Evolutionary conservation across 805 yeast species (phyloP).

Genomic region (Candida dajiaensis): DNA sequence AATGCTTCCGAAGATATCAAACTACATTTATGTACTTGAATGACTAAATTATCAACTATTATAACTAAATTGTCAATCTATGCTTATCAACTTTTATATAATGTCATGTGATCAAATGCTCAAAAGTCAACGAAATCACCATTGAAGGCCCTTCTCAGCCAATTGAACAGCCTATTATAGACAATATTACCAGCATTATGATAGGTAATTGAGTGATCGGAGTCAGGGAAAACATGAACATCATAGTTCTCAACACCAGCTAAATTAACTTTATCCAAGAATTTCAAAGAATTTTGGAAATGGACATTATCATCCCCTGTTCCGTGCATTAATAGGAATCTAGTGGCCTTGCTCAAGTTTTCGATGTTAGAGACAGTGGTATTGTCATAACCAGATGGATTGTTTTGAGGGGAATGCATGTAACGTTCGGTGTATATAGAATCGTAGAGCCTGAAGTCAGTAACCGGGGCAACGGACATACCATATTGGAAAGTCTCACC

Average conservation of each 20-base stretch:
- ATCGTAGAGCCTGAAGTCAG: constrained; percentile 89
- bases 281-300: constrained; percentile 77
- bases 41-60: background rate
- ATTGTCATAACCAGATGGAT: constrained; percentile 53
- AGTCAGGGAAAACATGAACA: constrained; percentile 73
- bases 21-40: too few relatives aligned
- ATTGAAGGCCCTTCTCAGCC: constrained; percentile 59
- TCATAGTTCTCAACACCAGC: constrained; percentile 80
- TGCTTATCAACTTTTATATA: background rate
- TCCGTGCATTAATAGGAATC: constrained; percentile 91
- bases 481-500: constrained; percentile 80
- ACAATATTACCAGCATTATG: constrained; percentile 71
- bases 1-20: background rate
- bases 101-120: background rate
- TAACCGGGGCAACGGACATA: constrained; percentile 96
- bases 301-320: constrained; percentile 98
- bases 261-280: constrained; percentile 69
- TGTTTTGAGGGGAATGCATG: constrained; percentile 76
- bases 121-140: constrained; percentile 31
- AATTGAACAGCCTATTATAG: constrained; percentile 56
- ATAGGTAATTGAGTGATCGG: constrained; percentile 66
- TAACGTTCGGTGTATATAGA: constrained; percentile 93
- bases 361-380: constrained; percentile 53
- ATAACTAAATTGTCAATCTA: background rate
- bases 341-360: constrained; percentile 46